phyloP scores from a whole-genome alignment of 495 filamentous ascomycete genomes.

The Ramalina intermedia region DNA sequence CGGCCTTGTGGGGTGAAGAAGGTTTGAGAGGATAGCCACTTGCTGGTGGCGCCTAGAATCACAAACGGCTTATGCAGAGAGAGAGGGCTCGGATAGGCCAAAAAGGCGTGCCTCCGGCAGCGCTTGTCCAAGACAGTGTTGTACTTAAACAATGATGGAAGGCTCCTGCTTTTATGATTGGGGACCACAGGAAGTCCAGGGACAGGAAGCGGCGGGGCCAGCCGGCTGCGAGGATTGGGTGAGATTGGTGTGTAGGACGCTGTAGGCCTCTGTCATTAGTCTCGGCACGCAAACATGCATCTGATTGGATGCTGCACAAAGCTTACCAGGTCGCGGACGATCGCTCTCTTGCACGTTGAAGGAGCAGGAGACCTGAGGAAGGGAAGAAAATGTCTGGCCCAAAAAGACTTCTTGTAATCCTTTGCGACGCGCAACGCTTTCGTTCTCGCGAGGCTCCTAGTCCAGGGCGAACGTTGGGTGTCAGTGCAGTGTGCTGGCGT shows the following conservation, averaged over 20 bases:
- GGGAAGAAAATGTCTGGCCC: constrained; percentile 1
- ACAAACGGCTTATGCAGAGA: constrained; percentile 7
- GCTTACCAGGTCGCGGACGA: constrained; percentile 3
- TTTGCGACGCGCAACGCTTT: not conserved
- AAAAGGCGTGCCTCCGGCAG: not conserved
- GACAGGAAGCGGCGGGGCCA: constrained; percentile 7
- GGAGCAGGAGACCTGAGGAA: not conserved
- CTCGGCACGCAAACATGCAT: constrained; percentile 8
- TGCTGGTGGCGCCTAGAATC: constrained; percentile 8
- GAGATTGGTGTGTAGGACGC: constrained; percentile 12
- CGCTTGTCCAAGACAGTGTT: constrained; percentile 9
- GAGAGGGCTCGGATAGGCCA: constrained; percentile 9
- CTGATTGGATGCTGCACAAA: constrained; percentile 7
- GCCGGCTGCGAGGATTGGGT: constrained; percentile 15
- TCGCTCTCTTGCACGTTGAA: constrained; percentile 1
- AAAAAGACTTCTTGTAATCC: constrained; percentile 1
- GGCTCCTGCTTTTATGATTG: constrained; percentile 13
- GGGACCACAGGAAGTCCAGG: constrained; percentile 8
- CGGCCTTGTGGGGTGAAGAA: constrained; percentile 1
- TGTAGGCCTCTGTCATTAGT: constrained; percentile 17
- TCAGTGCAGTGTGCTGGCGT: constrained; percentile 14
- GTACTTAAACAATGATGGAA: constrained; percentile 4
- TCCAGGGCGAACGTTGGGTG: constrained; percentile 14
- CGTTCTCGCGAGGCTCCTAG: not conserved
- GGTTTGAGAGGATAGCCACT: constrained; percentile 7